Evolutionary conservation across 2,329 filamentous ascomycete species (phyloP), one percentile per base, ranked within the genome.

Genomic region (Alternaria sp.): DNA sequence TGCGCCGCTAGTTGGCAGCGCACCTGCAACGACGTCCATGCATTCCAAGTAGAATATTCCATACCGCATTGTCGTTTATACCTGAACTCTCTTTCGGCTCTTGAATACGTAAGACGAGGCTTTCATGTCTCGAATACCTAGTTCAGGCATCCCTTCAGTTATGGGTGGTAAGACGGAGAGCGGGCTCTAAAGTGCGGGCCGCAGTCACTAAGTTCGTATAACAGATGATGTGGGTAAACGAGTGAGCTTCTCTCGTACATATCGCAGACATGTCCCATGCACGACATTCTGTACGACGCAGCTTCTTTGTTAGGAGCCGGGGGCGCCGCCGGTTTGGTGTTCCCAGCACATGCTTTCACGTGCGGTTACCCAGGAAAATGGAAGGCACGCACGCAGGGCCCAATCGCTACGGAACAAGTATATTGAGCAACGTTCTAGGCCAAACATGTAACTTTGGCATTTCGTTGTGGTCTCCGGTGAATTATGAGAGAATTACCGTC

Each of bases 161-260:
- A 30, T 20, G 53, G 21, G 53, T 55, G 12, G 28, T 23, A 37
- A 53, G 49, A 53, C 41, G 54, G 54, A 33, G 15, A 33, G 44
- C 43, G 54, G 54, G 54, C 54, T 56, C 54, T 47, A 56, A 58
- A 33, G 28, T 41, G 55, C 55, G 55, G 55, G 44, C 55, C 55
- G 55, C 55, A 58, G 21, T 18, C 14, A 26, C 55, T 43, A 50
- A n/a, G 45, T 49, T 41, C 11, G 28, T 49, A 47, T 41, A 43
- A 37, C 21, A 49, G 14, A 41, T 57, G 28, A 57, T 28, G 55
- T 57, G 44, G 26, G 44, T 41, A 18, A 49, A 41, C 55, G 47
- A 49, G 3, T 41, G 28, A 18, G 28, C 28, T 15, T 49, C 44
- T 49, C 15, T 23, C 9, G 28, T 51, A 37, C 5, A 23, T n/a